Conservation (phyloP, 352 stramenopile genomes). For the Hyphochytrium catenoides region DNA sequence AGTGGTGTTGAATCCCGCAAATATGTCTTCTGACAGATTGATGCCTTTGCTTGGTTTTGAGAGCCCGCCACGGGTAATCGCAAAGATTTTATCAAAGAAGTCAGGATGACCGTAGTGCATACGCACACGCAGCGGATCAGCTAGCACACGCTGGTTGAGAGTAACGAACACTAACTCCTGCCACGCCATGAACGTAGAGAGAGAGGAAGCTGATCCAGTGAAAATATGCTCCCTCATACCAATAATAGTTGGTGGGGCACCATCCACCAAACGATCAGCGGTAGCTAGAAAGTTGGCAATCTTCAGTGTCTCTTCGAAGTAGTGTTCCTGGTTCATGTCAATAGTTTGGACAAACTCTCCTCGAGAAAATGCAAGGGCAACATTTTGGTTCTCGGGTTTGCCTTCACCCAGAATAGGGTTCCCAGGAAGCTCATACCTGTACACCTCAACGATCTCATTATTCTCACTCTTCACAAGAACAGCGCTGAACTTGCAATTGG, state of each 20-base stretch:
- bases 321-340: conserved; percentile 65
- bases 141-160: conserved; percentile 37
- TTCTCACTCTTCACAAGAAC: conserved; percentile 49
- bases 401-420: conserved; percentile 50
- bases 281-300: conserved; percentile 50
- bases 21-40: conserved; percentile 53
- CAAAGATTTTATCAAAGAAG: conserved; percentile 49
- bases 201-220: conserved; percentile 36
- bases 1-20: conserved; percentile 39
- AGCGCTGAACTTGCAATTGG: conserved; percentile 24
- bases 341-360: conserved; percentile 64
- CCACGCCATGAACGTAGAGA: conserved; percentile 52
- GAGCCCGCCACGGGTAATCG: conserved; percentile 32
- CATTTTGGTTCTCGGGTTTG: conserved; percentile 64
- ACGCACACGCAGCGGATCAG: conserved; percentile 35
- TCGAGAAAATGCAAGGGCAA: conserved; percentile 39
- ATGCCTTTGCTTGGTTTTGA: conserved; percentile 50
- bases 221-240: conserved; percentile 61
- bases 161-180: conserved; percentile 52
- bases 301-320: conserved; percentile 60
- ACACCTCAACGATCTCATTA: conserved; percentile 57
- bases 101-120: conserved; percentile 59
- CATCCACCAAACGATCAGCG: conserved; percentile 28
- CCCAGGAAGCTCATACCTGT: conserved; percentile 54
- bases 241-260: conserved; percentile 43